Evolutionary conservation across 495 filamentous ascomycete species (phyloP).

Genomic region (Oleoguttula mirabilis): DNA sequence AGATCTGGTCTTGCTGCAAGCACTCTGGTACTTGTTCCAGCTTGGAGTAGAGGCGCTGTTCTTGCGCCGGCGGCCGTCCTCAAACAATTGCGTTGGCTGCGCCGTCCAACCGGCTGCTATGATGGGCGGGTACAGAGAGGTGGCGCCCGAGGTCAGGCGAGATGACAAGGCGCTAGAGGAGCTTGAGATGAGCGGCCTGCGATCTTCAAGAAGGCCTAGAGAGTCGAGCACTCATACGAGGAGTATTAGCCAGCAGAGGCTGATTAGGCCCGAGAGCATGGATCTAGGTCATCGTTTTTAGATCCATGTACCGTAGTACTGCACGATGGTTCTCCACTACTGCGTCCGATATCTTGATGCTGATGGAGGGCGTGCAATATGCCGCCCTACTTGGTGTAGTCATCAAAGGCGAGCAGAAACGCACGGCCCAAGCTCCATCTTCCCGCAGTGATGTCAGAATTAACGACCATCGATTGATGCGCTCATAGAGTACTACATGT

Average conservation of each 20-base stretch:
- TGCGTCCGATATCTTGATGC: too few relatives aligned
- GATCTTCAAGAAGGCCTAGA: neutral
- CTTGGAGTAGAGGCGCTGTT: neutral
- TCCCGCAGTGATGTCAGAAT: too few relatives aligned
- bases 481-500: too few relatives aligned
- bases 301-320: neutral
- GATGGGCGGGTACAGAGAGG: neutral
- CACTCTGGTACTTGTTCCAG: conserved; percentile 4
- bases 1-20: conserved; percentile 28
- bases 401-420: too few relatives aligned
- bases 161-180: conserved; percentile 1
- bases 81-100: conserved; percentile 7
- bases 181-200: conserved; percentile 5
- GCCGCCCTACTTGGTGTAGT: too few relatives aligned
- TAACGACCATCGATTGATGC: too few relatives aligned
- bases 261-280: conserved; percentile 4
- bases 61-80: neutral
- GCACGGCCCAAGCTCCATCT: too few relatives aligned
- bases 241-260: conserved; percentile 4
- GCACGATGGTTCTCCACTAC: too few relatives aligned
- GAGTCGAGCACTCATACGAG: neutral
- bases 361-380: too few relatives aligned
- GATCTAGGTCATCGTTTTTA: conserved; percentile 1
- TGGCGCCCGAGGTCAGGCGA: neutral
- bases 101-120: neutral